Evolutionary conservation across 129 eudicot genomes (phyloP).

Genomic region (Mikania micrantha): DNA sequence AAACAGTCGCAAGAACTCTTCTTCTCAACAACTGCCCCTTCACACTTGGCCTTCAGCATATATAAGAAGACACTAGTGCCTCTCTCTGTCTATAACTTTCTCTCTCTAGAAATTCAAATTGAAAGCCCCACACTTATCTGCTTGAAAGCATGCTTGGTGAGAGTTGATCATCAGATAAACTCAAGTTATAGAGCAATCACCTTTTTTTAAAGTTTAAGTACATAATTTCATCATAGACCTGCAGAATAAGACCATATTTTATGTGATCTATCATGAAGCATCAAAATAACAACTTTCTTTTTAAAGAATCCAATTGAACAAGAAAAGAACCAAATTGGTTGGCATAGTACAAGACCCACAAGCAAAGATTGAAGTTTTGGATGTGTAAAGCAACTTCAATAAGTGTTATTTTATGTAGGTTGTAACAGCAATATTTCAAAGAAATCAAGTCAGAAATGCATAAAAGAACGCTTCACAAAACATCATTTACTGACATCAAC

Average conservation of each 20-base stretch:
- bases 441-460: conserved; percentile 11
- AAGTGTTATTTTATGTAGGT: conserved; percentile 74
- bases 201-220: conserved; percentile 26
- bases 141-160: conserved; percentile 22
- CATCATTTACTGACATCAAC: conserved; percentile 1
- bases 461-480: conserved; percentile 8
- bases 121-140: conserved; percentile 37
- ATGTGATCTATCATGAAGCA: conserved; percentile 39
- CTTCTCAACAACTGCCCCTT: conserved; percentile 44
- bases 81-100: conserved; percentile 24
- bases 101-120: conserved; percentile 33
- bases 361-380: conserved; percentile 22
- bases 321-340: conserved; percentile 44
- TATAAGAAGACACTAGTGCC: conserved; percentile 30
- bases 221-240: conserved; percentile 24
- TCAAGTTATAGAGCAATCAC: conserved; percentile 15
- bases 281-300: conserved; percentile 10
- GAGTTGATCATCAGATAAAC: conserved; percentile 27
- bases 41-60: conserved; percentile 75
- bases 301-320: conserved; percentile 22
- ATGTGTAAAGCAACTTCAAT: conserved; percentile 30
- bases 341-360: conserved; percentile 20
- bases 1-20: conserved; percentile 78
- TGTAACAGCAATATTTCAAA: conserved; percentile 7
- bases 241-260: conserved; percentile 46